Evolutionary conservation across 1,139 yeast genomes (phyloP).

Genomic region (Yamadazyma triangularis): DNA sequence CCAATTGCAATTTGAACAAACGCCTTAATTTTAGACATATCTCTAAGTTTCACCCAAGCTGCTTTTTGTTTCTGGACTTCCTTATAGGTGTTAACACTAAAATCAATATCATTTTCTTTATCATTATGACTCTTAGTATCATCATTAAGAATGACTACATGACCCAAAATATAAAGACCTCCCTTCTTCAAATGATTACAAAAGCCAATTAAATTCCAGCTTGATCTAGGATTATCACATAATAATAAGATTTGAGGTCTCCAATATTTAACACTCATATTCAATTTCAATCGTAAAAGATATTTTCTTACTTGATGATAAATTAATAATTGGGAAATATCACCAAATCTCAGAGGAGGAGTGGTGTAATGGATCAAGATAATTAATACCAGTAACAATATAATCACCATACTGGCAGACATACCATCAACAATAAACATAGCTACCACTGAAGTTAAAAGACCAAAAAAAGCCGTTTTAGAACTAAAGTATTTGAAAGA

Average conservation of each 20-base stretch:
- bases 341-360: constrained; percentile 97
- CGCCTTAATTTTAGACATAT: constrained; percentile 74
- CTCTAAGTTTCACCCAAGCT: constrained; percentile 84
- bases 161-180: constrained; percentile 87
- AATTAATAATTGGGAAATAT: constrained; percentile 88
- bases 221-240: constrained; percentile 85
- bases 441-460: constrained; percentile 63
- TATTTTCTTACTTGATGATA: constrained; percentile 96
- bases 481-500: constrained; percentile 84
- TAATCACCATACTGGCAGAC: constrained; percentile 73
- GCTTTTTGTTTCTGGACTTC: constrained; percentile 69
- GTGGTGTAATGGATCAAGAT: constrained; percentile 80
- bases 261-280: constrained; percentile 92
- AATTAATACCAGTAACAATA: constrained; percentile 62
- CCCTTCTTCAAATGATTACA: constrained; percentile 95
- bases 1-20: constrained; percentile 91
- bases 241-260: constrained; percentile 86
- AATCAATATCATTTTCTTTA: constrained; percentile 17
- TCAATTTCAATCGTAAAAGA: constrained; percentile 72
- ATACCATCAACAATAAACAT: constrained; percentile 94
- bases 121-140: constrained; percentile 17
- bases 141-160: constrained; percentile 68
- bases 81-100: constrained; percentile 38
- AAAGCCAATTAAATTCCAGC: constrained; percentile 90
- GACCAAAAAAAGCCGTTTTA: constrained; percentile 76